These are phyloP conservation scores for Claviceps spartinae DNA, from an alignment of 2,329 filamentous ascomycete species.

Conservation along the genomic window DNA sequence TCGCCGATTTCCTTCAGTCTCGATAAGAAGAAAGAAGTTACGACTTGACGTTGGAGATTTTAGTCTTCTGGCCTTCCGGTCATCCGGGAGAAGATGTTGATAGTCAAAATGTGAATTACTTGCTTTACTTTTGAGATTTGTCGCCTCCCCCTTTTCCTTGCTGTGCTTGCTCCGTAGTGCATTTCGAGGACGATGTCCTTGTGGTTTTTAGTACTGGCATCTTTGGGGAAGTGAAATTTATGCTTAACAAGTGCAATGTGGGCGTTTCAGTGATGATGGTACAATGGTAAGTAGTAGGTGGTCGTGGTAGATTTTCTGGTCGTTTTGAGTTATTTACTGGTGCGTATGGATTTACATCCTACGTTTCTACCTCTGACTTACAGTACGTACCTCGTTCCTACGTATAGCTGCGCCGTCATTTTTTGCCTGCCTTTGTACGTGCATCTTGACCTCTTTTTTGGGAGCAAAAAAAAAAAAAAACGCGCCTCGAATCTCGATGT, in stretches of 20 bases:
- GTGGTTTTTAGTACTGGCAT: slow-evolving; percentile 1
- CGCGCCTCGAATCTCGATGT: too few relatives aligned
- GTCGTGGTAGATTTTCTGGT: too few relatives aligned
- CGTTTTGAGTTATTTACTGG: background rate
- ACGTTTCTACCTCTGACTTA: too few relatives aligned
- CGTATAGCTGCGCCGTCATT: too few relatives aligned
- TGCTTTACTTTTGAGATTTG: slow-evolving; percentile 12
- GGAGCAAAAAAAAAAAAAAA: too few relatives aligned
- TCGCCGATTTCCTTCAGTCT: slow-evolving; percentile 18
- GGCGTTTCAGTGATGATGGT: background rate
- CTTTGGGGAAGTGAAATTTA: slow-evolving; percentile 2
- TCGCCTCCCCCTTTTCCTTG: background rate
- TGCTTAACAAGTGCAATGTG: background rate
- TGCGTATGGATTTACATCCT: background rate
- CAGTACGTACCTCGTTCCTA: too few relatives aligned
- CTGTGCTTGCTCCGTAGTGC: background rate
- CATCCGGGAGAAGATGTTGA: slow-evolving; percentile 23
- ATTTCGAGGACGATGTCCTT: background rate
- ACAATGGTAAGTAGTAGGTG: background rate
- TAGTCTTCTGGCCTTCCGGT: slow-evolving; percentile 18
- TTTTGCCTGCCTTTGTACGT: too few relatives aligned
- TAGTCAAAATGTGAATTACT: slow-evolving; percentile 23
- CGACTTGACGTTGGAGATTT: slow-evolving; percentile 29
- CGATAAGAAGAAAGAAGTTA: slow-evolving; percentile 14
- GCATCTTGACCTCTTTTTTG: too few relatives aligned